These are phyloP conservation scores for Ceratocystis alfenasii DNA, from an alignment of 2,329 filamentous ascomycete species.

Conservation along the genomic window DNA sequence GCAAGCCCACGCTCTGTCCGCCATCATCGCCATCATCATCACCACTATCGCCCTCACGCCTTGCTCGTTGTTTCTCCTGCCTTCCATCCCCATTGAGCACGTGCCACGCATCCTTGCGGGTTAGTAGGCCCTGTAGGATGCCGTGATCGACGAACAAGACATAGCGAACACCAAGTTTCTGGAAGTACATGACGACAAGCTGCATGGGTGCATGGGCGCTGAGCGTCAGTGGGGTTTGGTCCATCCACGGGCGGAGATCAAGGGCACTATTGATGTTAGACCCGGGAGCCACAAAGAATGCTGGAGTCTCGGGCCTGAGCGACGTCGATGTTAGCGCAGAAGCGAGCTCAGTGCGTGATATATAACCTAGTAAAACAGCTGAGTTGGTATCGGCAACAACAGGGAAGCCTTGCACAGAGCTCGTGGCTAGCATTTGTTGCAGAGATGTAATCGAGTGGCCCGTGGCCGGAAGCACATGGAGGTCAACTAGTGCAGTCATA, in stretches of 20 bases:
- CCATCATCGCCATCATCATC: conserved; percentile 23
- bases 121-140: conserved; percentile 69
- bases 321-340: conserved; percentile 34
- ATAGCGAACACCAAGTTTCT: conserved; percentile 83
- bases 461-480: conserved; percentile 74
- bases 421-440: conserved; percentile 54
- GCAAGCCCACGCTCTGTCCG: conserved; percentile 23
- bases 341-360: conserved; percentile 76
- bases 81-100: conserved; percentile 63
- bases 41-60: not conserved
- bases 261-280: conserved; percentile 43
- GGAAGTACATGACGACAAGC: conserved; percentile 85
- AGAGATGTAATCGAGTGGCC: conserved; percentile 77
- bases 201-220: conserved; percentile 64
- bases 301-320: conserved; percentile 57
- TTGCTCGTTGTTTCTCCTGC: conserved; percentile 28
- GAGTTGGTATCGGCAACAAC: conserved; percentile 68
- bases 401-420: conserved; percentile 82
- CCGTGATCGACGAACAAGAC: conserved; percentile 78
- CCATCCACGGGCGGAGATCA: conserved; percentile 95
- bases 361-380: conserved; percentile 79
- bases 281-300: conserved; percentile 64
- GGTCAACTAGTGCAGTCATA: conserved; percentile 86
- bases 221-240: conserved; percentile 90
- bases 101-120: conserved; percentile 96